phyloP scores from a whole-genome alignment of 2,329 filamentous ascomycete genomes.

The Penicillium aurantiogriseum region DNA sequence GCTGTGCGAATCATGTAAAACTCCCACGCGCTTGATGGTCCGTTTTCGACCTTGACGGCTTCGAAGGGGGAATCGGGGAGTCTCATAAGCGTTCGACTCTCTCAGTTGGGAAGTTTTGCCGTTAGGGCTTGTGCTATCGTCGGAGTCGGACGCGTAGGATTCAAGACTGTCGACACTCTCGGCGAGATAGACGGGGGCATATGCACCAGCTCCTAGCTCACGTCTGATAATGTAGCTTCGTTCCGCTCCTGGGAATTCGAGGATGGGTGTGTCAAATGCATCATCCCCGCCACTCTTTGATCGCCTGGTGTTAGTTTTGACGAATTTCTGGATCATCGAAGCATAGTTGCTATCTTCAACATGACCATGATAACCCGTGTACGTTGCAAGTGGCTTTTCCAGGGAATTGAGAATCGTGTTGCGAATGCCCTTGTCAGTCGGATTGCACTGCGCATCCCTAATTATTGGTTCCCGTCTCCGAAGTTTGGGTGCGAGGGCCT shows the following conservation, averaged over 20 bases:
- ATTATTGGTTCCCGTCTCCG: conserved; percentile 63
- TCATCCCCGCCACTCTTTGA: conserved; percentile 57
- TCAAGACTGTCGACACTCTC: conserved; percentile 64
- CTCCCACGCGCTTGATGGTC: conserved; percentile 86
- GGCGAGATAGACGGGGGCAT: conserved; percentile 90
- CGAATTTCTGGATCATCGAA: conserved; percentile 76
- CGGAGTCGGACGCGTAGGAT: conserved; percentile 34
- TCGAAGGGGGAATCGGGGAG: conserved; percentile 62
- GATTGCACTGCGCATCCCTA: conserved; percentile 81
- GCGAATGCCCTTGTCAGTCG: conserved; percentile 74
- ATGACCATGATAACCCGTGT: conserved; percentile 77
- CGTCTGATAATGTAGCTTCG: conserved; percentile 74
- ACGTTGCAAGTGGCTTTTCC: conserved; percentile 70
- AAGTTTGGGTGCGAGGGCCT: conserved; percentile 27
- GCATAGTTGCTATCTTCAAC: conserved; percentile 63
- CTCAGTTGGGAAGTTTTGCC: conserved; percentile 54
- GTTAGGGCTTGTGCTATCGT: conserved; percentile 45
- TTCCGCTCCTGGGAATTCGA: conserved; percentile 65
- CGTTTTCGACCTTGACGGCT: conserved; percentile 86
- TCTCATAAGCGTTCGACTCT: conserved; percentile 16
- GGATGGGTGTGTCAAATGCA: conserved; percentile 58
- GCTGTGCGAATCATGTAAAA: conserved; percentile 91
- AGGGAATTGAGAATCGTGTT: conserved; percentile 71
- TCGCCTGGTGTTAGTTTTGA: conserved; percentile 62
- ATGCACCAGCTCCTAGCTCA: conserved; percentile 89